Evolutionary conservation across 2,329 filamentous ascomycete genomes (phyloP).

Genomic region (Calonectria hongkongensis): DNA sequence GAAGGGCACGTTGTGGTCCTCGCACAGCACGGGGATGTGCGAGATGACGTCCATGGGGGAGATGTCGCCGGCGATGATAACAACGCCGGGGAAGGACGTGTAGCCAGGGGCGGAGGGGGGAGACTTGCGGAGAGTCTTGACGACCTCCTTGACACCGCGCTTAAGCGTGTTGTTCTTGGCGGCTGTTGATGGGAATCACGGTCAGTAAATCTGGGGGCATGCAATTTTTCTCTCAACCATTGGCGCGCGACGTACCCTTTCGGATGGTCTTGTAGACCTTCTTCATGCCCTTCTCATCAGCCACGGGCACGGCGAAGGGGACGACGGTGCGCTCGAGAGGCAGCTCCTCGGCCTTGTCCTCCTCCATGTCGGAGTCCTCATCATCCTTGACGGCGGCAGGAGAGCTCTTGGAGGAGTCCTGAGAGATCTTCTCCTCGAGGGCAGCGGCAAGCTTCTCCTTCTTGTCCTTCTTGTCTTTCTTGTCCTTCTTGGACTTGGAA

Average conservation of each 20-base stretch:
- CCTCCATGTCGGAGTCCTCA: conserved; percentile 67
- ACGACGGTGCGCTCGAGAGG: conserved; percentile 78
- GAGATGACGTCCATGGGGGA: conserved; percentile 99
- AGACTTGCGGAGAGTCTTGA: conserved; percentile 98
- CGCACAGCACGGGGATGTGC: conserved; percentile 97
- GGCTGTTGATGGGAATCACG: conserved; percentile 71
- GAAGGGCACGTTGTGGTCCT: conserved; percentile 98
- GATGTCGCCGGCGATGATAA: conserved; percentile 97
- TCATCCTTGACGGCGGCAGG: conserved; percentile 66
- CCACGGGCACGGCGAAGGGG: conserved; percentile 88
- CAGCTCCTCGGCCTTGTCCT: conserved; percentile 66
- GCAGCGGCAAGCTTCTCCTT: conserved; percentile 82
- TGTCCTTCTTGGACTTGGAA: conserved; percentile 74
- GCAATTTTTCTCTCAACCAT: conserved; percentile 5
- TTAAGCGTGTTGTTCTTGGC: conserved; percentile 97
- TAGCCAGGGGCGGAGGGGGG: conserved; percentile 79
- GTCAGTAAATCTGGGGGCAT: conserved; percentile 36
- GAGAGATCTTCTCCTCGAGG: conserved; percentile 79
- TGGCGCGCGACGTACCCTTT: conserved; percentile 67
- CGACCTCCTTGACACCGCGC: conserved; percentile 98
- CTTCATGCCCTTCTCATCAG: conserved; percentile 84
- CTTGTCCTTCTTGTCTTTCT: conserved; percentile 82
- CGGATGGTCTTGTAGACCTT: conserved; percentile 75
- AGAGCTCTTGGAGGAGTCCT: conserved; percentile 66
- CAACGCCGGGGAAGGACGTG: conserved; percentile 81